These are phyloP conservation scores for Nicotiana undulata DNA, from an alignment of 257 asterid genomes.

Conservation along the genomic window DNA sequence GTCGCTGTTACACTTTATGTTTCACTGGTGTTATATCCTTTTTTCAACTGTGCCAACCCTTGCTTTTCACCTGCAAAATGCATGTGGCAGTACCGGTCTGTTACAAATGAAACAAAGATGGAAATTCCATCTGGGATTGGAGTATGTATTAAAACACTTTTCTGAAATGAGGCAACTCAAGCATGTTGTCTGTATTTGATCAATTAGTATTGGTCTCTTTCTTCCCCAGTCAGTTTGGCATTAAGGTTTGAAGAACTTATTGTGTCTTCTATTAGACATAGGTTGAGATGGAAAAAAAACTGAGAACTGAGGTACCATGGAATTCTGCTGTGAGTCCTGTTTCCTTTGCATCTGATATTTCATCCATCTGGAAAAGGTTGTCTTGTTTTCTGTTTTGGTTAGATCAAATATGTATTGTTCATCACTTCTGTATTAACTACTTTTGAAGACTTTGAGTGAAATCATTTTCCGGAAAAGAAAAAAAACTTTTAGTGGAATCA, in stretches of 20 bases:
- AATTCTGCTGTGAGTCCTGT: neutral
- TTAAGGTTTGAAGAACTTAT: neutral
- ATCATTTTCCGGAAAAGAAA: neutral
- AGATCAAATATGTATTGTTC: neutral
- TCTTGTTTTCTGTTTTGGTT: neutral
- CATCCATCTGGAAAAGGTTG: neutral
- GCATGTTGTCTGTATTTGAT: neutral
- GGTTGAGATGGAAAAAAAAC: neutral
- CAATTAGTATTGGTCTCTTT: neutral
- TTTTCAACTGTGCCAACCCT: neutral
- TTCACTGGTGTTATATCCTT: neutral
- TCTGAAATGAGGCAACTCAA: neutral
- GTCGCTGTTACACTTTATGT: neutral
- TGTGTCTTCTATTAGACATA: neutral
- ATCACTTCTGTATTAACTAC: neutral
- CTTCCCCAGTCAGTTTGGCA: neutral
- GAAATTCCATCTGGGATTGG: neutral
- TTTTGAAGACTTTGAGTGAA: neutral
- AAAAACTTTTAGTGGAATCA: neutral
- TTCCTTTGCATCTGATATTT: neutral
- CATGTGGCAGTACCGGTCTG: neutral
- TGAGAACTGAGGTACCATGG: neutral
- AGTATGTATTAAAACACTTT: neutral
- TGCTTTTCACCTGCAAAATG: neutral
- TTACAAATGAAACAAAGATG: neutral